These are phyloP conservation scores for Monosporascus sp. DNA, from an alignment of 2,329 filamentous ascomycete species.

Conservation along the genomic window DNA sequence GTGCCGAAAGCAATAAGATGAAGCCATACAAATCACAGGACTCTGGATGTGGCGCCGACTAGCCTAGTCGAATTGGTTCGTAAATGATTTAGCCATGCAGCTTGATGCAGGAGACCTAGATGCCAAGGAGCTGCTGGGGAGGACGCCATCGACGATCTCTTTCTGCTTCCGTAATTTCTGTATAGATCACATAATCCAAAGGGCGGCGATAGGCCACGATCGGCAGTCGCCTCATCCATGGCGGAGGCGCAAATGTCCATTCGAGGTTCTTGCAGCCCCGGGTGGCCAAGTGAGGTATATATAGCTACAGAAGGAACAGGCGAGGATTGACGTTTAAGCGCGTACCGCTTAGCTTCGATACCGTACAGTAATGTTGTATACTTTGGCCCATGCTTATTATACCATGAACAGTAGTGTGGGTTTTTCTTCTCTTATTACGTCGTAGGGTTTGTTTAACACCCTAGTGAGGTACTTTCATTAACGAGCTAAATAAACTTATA, in stretches of 20 bases:
- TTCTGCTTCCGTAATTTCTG: background rate
- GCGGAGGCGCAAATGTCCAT: background rate
- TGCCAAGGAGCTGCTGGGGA: background rate
- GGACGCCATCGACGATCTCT: background rate
- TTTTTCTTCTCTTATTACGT: too few relatives aligned
- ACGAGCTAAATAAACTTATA: too few relatives aligned
- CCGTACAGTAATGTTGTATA: too few relatives aligned
- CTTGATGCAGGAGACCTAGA: background rate
- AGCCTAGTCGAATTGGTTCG: background rate
- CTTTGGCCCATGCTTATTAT: too few relatives aligned
- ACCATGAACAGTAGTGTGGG: too few relatives aligned
- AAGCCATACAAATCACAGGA: background rate
- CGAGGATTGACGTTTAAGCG: background rate
- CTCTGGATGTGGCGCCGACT: background rate
- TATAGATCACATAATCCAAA: background rate
- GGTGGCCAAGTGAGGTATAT: background rate
- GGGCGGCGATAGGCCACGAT: background rate
- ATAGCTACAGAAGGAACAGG: too few relatives aligned
- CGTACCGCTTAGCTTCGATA: background rate
- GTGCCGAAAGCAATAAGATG: background rate
- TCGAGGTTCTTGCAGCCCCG: background rate
- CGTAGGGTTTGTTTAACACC: too few relatives aligned
- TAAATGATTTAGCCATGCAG: background rate
- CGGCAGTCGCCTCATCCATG: background rate
- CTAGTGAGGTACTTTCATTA: too few relatives aligned